Conservation (phyloP, 768 basidiomycete species). For the Hydnomerulius pinastri region DNA sequence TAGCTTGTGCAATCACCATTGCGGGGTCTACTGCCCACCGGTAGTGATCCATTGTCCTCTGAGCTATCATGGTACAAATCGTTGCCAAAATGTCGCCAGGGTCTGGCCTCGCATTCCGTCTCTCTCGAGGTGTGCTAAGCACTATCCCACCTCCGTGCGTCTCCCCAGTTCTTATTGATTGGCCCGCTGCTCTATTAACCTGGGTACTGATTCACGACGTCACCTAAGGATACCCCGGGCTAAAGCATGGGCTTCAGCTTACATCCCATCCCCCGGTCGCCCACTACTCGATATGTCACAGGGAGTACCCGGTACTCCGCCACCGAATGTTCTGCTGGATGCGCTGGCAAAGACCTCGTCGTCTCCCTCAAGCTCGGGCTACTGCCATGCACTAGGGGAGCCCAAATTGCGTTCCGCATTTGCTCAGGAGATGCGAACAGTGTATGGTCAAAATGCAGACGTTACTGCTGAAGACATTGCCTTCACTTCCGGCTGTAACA, state of each 20-base stretch:
- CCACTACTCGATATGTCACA: conserved; percentile 76
- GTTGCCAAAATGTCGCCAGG: conserved; percentile 4
- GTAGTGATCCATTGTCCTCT: no score
- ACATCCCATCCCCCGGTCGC: conserved; percentile 39
- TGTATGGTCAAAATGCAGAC: conserved; percentile 55
- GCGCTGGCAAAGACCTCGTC: conserved; percentile 48
- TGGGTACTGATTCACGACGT: not conserved
- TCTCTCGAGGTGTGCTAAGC: conserved; percentile 43
- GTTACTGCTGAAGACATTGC: conserved; percentile 59
- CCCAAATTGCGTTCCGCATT: conserved; percentile 49
- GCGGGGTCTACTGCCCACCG: no score
- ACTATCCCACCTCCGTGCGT: conserved; percentile 51
- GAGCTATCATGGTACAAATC: not conserved
- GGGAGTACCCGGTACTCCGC: conserved; percentile 70
- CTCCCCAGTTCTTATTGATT: not conserved
- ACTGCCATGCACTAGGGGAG: conserved; percentile 64
- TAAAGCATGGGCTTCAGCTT: conserved; percentile 54
- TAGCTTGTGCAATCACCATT: no score
- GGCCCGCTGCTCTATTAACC: not conserved
- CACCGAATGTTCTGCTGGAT: conserved; percentile 51
- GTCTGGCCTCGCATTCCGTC: conserved; percentile 28
- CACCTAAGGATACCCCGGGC: conserved; percentile 54
- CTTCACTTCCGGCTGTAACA: conserved; percentile 70
- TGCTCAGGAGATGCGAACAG: conserved; percentile 57
- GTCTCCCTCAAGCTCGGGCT: conserved; percentile 50